Conservation (phyloP, 2,329 filamentous ascomycete genomes). For the Hymenoscyphus fructigenus region DNA sequence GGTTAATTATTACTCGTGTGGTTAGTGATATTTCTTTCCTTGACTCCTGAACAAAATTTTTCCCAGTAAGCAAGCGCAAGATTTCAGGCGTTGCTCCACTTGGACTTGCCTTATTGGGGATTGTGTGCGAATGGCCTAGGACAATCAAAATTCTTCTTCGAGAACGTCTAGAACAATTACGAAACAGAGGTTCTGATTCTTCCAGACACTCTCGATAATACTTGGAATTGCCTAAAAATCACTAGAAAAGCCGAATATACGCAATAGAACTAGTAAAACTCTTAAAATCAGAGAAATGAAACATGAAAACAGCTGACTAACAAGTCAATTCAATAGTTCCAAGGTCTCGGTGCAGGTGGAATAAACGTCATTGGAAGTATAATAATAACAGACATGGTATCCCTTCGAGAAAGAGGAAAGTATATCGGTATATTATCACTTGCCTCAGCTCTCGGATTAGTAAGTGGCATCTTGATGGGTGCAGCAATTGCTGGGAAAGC, state of each 20-base stretch:
- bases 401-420: constrained; percentile 46
- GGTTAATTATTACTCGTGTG: constrained; percentile 19
- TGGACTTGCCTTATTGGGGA: background rate
- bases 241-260: too few relatives aligned
- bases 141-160: background rate
- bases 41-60: background rate
- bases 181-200: background rate
- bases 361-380: constrained; percentile 46
- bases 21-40: constrained; percentile 10
- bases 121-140: background rate
- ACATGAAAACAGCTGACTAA: background rate
- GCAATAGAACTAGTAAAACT: too few relatives aligned
- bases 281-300: too few relatives aligned
- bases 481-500: constrained; percentile 15
- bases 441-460: constrained; percentile 15
- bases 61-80: too few relatives aligned
- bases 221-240: too few relatives aligned
- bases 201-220: too few relatives aligned
- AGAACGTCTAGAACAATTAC: background rate
- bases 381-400: constrained; percentile 51
- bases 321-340: constrained; percentile 12
- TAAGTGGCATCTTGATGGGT: constrained; percentile 21
- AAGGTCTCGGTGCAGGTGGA: constrained; percentile 48
- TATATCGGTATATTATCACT: constrained; percentile 39
- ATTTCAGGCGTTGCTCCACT: too few relatives aligned